Evolutionary conservation across 1,139 yeast genomes (phyloP).

Genomic region (Debaryomycetaceae sp.): DNA sequence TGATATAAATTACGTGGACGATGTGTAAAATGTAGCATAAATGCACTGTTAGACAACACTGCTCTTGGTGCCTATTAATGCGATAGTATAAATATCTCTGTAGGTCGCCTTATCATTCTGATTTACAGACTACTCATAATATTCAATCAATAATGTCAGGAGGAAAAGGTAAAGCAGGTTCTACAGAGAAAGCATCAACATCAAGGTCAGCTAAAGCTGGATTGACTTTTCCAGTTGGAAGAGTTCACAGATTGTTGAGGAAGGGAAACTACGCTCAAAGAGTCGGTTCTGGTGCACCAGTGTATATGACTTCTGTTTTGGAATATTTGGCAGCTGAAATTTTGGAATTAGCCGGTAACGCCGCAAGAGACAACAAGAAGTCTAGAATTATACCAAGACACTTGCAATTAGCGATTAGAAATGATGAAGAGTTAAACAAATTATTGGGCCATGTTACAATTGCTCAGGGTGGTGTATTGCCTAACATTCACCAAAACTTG

Average conservation of each 20-base stretch:
- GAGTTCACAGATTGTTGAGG: conserved; percentile 96
- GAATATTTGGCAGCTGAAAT: conserved; percentile 97
- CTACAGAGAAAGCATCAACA: conserved; percentile 90
- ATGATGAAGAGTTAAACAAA: conserved; percentile 95
- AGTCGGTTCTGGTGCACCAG: conserved; percentile 98
- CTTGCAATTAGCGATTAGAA: conserved; percentile 96
- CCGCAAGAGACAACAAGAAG: conserved; percentile 97
- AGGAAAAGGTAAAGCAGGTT: conserved; percentile 98
- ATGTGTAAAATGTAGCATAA: not conserved
- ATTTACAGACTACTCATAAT: too few species aligned
- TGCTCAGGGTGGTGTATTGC: conserved; percentile 98
- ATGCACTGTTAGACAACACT: not conserved
- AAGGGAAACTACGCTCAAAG: conserved; percentile 99
- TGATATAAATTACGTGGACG: not conserved
- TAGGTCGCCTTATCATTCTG: not conserved
- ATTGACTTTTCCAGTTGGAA: conserved; percentile 98
- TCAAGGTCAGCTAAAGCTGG: conserved; percentile 99
- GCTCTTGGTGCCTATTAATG: not conserved
- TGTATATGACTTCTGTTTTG: conserved; percentile 91
- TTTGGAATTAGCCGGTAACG: conserved; percentile 97
- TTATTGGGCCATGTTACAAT: conserved; percentile 60
- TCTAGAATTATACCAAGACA: conserved; percentile 99
- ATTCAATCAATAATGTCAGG: conserved; percentile 66
- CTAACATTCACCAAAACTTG: conserved; percentile 93
- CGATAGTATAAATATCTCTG: not conserved